These are phyloP conservation scores for Triangularia verruculosa DNA, from an alignment of 2,329 filamentous ascomycete genomes.

Conservation along the genomic window DNA sequence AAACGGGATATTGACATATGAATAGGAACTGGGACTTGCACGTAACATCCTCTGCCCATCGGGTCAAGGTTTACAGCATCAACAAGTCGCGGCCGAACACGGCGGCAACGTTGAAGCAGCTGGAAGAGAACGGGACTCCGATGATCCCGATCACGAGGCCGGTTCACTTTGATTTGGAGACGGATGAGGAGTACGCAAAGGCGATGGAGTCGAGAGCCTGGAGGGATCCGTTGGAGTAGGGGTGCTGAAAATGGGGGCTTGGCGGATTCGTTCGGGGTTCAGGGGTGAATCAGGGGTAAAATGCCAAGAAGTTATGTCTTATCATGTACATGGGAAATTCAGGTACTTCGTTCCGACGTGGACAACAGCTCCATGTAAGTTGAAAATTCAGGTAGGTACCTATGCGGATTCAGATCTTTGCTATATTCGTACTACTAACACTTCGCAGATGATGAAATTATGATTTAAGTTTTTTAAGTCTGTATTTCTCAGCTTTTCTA, in stretches of 20 bases:
- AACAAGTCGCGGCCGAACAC: conserved; percentile 52
- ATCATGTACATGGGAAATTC: neutral
- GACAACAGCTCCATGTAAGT: too few relatives aligned
- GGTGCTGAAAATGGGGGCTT: neutral
- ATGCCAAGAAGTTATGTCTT: neutral
- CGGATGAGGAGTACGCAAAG: conserved; percentile 46
- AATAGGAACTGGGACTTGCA: conserved; percentile 66
- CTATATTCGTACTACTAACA: too few relatives aligned
- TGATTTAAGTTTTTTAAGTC: too few relatives aligned
- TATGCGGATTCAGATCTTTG: too few relatives aligned
- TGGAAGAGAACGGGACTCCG: conserved; percentile 46
- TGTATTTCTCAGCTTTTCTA: too few relatives aligned
- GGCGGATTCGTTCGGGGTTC: neutral
- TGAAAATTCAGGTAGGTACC: too few relatives aligned
- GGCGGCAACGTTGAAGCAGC: conserved; percentile 45
- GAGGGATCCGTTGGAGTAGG: conserved; percentile 42
- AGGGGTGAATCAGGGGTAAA: neutral
- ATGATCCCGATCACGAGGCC: conserved; percentile 55
- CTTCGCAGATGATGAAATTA: too few relatives aligned
- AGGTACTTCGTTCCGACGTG: too few relatives aligned
- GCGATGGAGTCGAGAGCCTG: conserved; percentile 40
- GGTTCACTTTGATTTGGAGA: conserved; percentile 47
- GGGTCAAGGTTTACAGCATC: conserved; percentile 60
- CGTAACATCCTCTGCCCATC: conserved; percentile 60
- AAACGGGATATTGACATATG: too few relatives aligned